phyloP scores from a whole-genome alignment of 805 yeast species.

The Yamadazyma akitaensis region DNA sequence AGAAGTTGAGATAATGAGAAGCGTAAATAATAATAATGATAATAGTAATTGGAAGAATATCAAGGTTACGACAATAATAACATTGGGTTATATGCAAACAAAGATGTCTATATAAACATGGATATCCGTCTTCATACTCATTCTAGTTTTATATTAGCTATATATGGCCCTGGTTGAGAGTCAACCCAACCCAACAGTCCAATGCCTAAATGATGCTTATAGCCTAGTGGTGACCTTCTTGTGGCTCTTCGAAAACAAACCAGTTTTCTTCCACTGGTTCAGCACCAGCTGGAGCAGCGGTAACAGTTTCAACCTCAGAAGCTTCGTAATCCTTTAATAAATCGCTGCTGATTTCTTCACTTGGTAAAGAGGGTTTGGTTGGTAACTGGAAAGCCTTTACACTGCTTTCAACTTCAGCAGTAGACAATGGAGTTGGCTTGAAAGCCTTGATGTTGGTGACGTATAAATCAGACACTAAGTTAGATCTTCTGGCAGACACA shows the following conservation, averaged over 20 bases:
- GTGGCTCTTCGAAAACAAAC: conserved; percentile 63
- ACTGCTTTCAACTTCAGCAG: conserved; percentile 71
- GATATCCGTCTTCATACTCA: neutral
- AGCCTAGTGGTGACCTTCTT: conserved; percentile 47
- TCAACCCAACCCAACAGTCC: neutral
- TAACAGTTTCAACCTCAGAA: conserved; percentile 56
- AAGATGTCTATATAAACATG: no score
- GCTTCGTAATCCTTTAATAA: conserved; percentile 67
- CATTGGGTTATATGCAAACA: no score
- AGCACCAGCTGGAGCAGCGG: conserved; percentile 28
- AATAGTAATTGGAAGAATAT: neutral
- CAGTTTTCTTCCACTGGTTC: conserved; percentile 65
- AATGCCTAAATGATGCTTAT: neutral
- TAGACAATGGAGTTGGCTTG: conserved; percentile 76
- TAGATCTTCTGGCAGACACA: conserved; percentile 41
- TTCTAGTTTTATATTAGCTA: neutral
- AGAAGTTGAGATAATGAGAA: neutral
- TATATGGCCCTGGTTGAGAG: neutral
- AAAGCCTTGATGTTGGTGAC: conserved; percentile 81
- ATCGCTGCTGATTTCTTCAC: conserved; percentile 64
- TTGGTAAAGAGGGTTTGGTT: conserved; percentile 70
- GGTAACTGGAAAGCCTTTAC: conserved; percentile 86
- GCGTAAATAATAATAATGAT: neutral
- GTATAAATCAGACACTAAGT: conserved; percentile 82
- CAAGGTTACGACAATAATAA: no score